Percentiles rank a stretch among this genome's conserved stretches.
phyloP scores from a whole-genome alignment of 345 rosid species.

The Gynandropsis gynandra region DNA sequence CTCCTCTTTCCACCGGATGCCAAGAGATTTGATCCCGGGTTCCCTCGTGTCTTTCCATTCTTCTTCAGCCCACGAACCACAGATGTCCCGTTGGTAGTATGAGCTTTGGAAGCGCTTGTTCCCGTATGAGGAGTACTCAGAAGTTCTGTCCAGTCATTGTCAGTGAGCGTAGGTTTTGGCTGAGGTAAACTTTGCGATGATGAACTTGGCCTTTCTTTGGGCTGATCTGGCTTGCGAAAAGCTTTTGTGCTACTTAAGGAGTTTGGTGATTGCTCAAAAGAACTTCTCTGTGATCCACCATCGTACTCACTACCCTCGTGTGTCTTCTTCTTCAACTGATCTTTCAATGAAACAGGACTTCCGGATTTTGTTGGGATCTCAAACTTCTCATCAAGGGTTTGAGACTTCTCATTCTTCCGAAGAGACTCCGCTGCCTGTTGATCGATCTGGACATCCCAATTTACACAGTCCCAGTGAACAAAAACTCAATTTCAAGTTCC shows the following conservation, averaged over 20 bases:
- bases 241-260: slow-evolving; percentile 17
- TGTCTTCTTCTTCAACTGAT: slow-evolving; percentile 64
- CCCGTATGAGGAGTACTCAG: slow-evolving; percentile 45
- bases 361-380: slow-evolving; percentile 39
- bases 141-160: slow-evolving; percentile 85
- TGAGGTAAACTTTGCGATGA: slow-evolving; percentile 21
- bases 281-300: slow-evolving; percentile 44
- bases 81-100: slow-evolving; percentile 37
- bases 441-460: slow-evolving; percentile 55
- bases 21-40: slow-evolving; percentile 27
- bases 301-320: slow-evolving; percentile 33
- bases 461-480: slow-evolving; percentile 22
- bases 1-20: slow-evolving; percentile 44
- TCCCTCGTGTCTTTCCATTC: slow-evolving; percentile 42
- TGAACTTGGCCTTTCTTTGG: slow-evolving; percentile 26
- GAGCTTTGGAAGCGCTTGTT: slow-evolving; percentile 25
- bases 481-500: not conserved
- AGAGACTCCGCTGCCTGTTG: slow-evolving; percentile 95
- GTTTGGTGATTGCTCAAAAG: slow-evolving; percentile 21
- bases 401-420: slow-evolving; percentile 54
- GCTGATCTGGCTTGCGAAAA: slow-evolving; percentile 21
- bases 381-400: slow-evolving; percentile 43
- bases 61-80: slow-evolving; percentile 38
- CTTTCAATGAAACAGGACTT: slow-evolving; percentile 67
- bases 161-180: slow-evolving; percentile 47